These are phyloP conservation scores for Noccaea bulbosa DNA, from an alignment of 345 rosid species.

Conservation along the genomic window DNA sequence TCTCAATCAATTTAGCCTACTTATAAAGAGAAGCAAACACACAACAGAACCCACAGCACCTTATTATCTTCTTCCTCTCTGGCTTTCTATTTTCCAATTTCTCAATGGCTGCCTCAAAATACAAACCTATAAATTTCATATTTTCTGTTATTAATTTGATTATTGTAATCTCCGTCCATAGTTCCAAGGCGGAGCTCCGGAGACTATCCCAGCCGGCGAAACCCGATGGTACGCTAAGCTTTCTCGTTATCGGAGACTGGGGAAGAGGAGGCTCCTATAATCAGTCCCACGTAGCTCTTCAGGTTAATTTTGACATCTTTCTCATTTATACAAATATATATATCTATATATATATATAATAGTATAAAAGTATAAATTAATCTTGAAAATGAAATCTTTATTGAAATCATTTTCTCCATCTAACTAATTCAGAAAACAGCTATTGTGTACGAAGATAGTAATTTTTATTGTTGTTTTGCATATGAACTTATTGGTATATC, in stretches of 20 bases:
- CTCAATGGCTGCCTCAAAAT: conserved; percentile 16
- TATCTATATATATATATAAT: too few species aligned
- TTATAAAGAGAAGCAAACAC: conserved; percentile 12
- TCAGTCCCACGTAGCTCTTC: conserved; percentile 66
- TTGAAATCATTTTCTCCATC: neutral
- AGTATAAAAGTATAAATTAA: too few species aligned
- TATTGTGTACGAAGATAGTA: neutral
- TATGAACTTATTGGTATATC: neutral
- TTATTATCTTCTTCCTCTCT: conserved; percentile 8
- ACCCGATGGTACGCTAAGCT: conserved; percentile 55
- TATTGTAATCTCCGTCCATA: conserved; percentile 12
- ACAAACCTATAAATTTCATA: conserved; percentile 14
- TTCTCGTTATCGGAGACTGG: conserved; percentile 78
- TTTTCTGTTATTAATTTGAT: conserved; percentile 14
- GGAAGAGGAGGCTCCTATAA: conserved; percentile 67
- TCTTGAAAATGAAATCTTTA: too few species aligned
- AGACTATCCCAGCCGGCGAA: conserved; percentile 49
- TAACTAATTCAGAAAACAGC: neutral
- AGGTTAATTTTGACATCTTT: conserved; percentile 48
- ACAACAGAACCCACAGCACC: conserved; percentile 2
- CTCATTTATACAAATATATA: too few species aligned
- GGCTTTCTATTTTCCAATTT: neutral
- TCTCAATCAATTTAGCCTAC: conserved; percentile 1
- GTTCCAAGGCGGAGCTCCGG: conserved; percentile 48
- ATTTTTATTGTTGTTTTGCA: neutral